Percentiles rank a stretch among this genome's conserved stretches.
Conservation (phyloP, 768 basidiomycete genomes). For the Auricularia auricula-judae region DNA sequence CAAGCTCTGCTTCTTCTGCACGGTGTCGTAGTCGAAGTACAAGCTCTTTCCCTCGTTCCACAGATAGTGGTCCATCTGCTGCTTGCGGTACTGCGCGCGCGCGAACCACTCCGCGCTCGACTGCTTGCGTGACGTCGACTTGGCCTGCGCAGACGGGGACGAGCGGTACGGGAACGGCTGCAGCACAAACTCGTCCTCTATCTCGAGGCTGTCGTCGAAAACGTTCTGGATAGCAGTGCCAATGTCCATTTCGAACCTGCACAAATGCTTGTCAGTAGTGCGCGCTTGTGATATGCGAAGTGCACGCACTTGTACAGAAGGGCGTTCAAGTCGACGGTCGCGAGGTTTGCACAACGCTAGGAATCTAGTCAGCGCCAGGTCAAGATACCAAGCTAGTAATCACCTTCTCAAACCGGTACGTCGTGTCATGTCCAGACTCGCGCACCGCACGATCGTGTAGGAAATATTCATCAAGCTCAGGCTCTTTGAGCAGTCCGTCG, state of each 20-base stretch:
- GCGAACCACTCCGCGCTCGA: conserved; percentile 87
- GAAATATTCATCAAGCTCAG: conserved; percentile 92
- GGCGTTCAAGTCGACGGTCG: conserved; percentile 91
- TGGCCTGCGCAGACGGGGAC: conserved; percentile 57
- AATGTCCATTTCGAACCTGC: conserved; percentile 69
- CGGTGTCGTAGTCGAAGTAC: conserved; percentile 96
- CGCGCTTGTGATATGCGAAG: not conserved
- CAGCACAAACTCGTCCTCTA: conserved; percentile 87
- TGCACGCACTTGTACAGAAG: conserved; percentile 69
- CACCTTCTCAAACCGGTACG: conserved; percentile 87
- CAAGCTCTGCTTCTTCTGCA: conserved; percentile 77
- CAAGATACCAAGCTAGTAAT: not conserved
- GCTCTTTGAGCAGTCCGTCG: conserved; percentile 70
- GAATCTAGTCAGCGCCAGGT: not conserved
- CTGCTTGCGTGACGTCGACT: conserved; percentile 50
- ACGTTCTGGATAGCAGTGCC: conserved; percentile 95
- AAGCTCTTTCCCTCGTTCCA: conserved; percentile 95
- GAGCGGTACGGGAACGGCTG: conserved; percentile 84
- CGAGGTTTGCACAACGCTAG: conserved; percentile 83
- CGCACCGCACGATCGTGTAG: conserved; percentile 92
- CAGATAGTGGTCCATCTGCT: conserved; percentile 82
- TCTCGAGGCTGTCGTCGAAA: conserved; percentile 83
- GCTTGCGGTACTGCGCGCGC: conserved; percentile 72
- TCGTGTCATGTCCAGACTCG: conserved; percentile 93
- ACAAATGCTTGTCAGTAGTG: not conserved